Conservation (phyloP, 345 rosid genomes). For the Gynandropsis gynandra region DNA sequence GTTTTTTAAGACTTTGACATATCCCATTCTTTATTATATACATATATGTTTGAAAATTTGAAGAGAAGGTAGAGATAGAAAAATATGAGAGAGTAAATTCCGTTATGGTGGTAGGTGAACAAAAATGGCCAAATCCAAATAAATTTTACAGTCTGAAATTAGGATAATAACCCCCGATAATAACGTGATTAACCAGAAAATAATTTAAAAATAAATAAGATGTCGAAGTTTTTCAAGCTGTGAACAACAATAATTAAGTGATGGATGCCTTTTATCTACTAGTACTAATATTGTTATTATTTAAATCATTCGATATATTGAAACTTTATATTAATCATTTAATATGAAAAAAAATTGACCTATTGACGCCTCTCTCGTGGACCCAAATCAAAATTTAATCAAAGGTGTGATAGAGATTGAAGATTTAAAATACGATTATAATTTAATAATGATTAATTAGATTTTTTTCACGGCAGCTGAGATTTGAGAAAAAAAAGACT, state of each 20-base stretch:
- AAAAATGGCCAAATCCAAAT: no score
- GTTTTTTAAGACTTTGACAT: no score
- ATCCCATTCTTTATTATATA: no score
- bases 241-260: conserved; percentile 16
- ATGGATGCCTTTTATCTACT: conserved; percentile 1
- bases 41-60: no score
- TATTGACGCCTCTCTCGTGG: conserved; percentile 29
- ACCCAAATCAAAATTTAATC: conserved; percentile 24
- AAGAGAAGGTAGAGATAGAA: no score
- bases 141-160: no score
- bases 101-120: no score
- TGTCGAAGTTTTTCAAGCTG: neutral
- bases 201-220: no score
- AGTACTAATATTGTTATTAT: neutral
- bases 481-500: conserved; percentile 28
- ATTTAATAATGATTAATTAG: conserved; percentile 2
- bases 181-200: no score
- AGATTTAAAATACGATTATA: conserved; percentile 12
- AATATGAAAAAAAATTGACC: conserved; percentile 16
- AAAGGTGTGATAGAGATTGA: conserved; percentile 29
- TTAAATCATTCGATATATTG: conserved; percentile 12
- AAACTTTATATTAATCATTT: conserved; percentile 21
- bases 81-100: neutral
- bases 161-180: no score
- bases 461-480: conserved; percentile 32